Evolutionary conservation across 495 filamentous ascomycete genomes (phyloP).

Genomic region (Annulohypoxylon stygium): DNA sequence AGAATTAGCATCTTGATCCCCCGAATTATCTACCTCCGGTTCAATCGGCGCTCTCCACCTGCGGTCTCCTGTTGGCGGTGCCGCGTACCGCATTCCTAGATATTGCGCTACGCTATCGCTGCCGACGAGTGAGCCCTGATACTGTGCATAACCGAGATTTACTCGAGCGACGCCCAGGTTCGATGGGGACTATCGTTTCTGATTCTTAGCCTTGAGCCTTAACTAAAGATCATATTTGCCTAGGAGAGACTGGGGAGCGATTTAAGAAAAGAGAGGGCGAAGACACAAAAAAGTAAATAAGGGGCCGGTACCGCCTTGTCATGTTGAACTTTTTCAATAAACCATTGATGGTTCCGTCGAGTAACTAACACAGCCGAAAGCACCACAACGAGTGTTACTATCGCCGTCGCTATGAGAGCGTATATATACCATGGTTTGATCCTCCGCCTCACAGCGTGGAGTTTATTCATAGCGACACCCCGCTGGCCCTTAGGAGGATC

Average conservation of each 20-base stretch:
- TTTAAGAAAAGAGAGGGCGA: not conserved
- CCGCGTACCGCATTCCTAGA: slow-evolving; percentile 62
- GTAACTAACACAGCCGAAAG: slow-evolving; percentile 25
- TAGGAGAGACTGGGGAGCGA: not conserved
- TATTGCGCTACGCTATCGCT: slow-evolving; percentile 55
- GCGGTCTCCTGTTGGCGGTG: slow-evolving; percentile 55
- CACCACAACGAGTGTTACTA: slow-evolving; percentile 18
- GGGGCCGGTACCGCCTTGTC: not conserved
- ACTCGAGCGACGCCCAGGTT: slow-evolving; percentile 38
- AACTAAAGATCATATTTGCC: not conserved
- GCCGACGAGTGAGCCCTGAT: slow-evolving; percentile 52
- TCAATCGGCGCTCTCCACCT: slow-evolving; percentile 58
- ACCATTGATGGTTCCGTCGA: slow-evolving; percentile 15
- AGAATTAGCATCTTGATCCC: slow-evolving; percentile 45
- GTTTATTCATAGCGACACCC: slow-evolving; percentile 9
- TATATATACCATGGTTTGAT: slow-evolving; percentile 24
- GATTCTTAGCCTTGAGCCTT: not conserved
- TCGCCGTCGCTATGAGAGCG: not conserved
- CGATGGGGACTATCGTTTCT: slow-evolving; percentile 21
- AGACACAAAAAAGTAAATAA: not conserved
- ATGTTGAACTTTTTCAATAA: slow-evolving; percentile 17
- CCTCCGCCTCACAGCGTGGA: slow-evolving; percentile 4
- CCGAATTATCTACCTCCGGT: slow-evolving; percentile 32
- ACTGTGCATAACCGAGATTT: slow-evolving; percentile 61
- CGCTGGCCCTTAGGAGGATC: not conserved